A percentile compares a stretch with the other conserved stretches of the same genome.
phyloP scores from a whole-genome alignment of 1,284 basidiomycete genomes.

The Ustilago shanxiensis region DNA sequence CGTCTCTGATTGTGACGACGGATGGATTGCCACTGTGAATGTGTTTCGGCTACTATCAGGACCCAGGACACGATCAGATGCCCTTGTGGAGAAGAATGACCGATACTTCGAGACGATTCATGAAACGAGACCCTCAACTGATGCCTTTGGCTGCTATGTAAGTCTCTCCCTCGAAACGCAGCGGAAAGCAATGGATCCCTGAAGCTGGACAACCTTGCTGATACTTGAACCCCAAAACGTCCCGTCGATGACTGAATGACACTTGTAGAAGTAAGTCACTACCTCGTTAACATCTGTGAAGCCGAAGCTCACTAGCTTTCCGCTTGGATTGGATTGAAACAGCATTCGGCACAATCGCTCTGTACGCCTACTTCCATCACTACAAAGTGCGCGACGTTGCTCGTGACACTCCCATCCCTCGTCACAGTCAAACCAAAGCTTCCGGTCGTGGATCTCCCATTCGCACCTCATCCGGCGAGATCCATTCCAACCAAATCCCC shows the following conservation, averaged over 20 bases:
- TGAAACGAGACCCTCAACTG: conserved; percentile 41
- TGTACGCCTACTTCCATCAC: conserved; percentile 35
- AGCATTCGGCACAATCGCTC: conserved; percentile 34
- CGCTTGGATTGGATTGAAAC: neutral
- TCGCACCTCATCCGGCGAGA: conserved; percentile 12
- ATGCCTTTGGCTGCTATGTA: conserved; percentile 31
- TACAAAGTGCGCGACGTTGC: conserved; percentile 24
- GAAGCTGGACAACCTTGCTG: no score
- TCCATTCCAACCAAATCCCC: neutral
- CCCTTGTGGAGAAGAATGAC: conserved; percentile 14
- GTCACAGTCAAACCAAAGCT: conserved; percentile 27
- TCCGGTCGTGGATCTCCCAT: conserved; percentile 17
- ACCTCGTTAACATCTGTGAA: no score
- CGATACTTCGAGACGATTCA: conserved; percentile 25
- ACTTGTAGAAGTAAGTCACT: no score
- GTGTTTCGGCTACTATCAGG: no score
- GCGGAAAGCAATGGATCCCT: no score
- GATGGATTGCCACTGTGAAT: no score
- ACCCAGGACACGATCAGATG: conserved; percentile 25
- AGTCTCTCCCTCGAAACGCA: no score
- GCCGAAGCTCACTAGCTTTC: neutral
- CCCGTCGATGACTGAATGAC: no score
- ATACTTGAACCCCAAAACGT: no score
- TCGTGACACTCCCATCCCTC: conserved; percentile 9
- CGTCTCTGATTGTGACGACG: neutral